A percentile compares a stretch with the other conserved stretches of the same genome.
Evolutionary conservation across 2,329 filamentous ascomycete species (phyloP).

Genomic region (Celoporthe dispersa): DNA sequence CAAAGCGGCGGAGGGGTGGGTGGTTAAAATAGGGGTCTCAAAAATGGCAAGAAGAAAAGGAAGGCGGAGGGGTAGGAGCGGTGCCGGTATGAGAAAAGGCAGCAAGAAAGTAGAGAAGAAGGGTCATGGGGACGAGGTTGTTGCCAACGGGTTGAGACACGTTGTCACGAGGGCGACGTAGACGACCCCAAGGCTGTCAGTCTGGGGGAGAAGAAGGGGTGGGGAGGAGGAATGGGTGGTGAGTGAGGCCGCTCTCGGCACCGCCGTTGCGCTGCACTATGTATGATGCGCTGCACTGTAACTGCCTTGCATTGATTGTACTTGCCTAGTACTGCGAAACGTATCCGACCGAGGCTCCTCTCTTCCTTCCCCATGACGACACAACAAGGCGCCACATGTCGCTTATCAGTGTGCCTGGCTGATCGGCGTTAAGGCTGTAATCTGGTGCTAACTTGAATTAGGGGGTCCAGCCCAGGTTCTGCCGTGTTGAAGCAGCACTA

Average conservation of each 20-base stretch:
- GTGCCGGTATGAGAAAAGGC: not conserved
- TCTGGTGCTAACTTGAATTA: slow-evolving; percentile 10
- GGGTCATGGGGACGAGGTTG: not conserved
- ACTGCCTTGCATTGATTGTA: not conserved
- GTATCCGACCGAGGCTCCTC: not conserved
- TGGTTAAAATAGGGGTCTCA: not conserved
- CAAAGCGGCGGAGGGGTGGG: no score
- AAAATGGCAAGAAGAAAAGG: not conserved
- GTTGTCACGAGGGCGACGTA: not conserved
- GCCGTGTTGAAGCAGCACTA: not conserved
- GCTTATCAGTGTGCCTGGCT: slow-evolving; percentile 4
- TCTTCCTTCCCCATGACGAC: not conserved
- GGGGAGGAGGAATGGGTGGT: not conserved
- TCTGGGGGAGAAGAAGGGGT: not conserved
- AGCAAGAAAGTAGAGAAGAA: not conserved
- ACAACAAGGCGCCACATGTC: not conserved
- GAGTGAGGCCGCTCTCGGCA: not conserved
- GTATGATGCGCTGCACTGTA: not conserved
- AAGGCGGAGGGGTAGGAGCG: not conserved
- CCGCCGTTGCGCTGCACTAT: not conserved
- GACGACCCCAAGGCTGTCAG: not conserved
- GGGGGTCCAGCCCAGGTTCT: not conserved
- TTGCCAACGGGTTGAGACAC: not conserved
- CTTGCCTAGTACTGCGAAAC: not conserved
- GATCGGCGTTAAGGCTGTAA: slow-evolving; percentile 4